Evolutionary conservation across 2,329 filamentous ascomycete genomes (phyloP).

Genomic region (Harringtonia lauricola): DNA sequence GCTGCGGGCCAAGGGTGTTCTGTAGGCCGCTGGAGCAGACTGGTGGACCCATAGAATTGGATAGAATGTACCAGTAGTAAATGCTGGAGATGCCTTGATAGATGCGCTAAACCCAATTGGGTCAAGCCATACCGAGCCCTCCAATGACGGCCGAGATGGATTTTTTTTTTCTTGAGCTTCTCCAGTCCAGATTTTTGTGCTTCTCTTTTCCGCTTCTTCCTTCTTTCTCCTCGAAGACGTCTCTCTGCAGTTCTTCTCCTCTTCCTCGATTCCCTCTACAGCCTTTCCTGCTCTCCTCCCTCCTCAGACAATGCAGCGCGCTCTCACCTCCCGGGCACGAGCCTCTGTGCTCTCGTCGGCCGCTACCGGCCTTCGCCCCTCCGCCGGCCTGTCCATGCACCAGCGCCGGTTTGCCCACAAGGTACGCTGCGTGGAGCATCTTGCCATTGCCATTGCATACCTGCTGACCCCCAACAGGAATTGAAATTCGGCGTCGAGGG

Average conservation of each 20-base stretch:
- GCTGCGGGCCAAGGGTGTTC: conserved; percentile 1
- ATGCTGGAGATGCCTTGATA: background rate
- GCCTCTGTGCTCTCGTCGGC: conserved; percentile 65
- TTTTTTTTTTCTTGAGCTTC: conserved; percentile 11
- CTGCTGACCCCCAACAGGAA: conserved; percentile 46
- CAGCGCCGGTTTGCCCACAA: conserved; percentile 97
- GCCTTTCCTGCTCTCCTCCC: background rate
- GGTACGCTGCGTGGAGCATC: conserved; percentile 46
- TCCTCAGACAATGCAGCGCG: conserved; percentile 75
- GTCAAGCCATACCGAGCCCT: background rate
- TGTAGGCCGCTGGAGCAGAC: background rate
- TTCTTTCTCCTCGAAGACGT: background rate
- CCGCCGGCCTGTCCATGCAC: conserved; percentile 55
- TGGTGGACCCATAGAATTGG: conserved; percentile 10
- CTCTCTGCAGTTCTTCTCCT: background rate
- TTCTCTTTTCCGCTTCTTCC: background rate
- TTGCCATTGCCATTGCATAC: too few relatives aligned
- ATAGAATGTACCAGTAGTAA: conserved; percentile 7
- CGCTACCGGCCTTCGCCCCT: conserved; percentile 47
- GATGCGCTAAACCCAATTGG: conserved; percentile 3
- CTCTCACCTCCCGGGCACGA: conserved; percentile 70
- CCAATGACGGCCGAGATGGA: conserved; percentile 6
- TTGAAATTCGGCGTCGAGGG: conserved; percentile 97
- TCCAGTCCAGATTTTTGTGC: conserved; percentile 3
- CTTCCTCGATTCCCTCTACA: background rate